Base-by-base conservation (phyloP, 192 early-diverging fungal genomes). In the Backusella westeae region DNA sequence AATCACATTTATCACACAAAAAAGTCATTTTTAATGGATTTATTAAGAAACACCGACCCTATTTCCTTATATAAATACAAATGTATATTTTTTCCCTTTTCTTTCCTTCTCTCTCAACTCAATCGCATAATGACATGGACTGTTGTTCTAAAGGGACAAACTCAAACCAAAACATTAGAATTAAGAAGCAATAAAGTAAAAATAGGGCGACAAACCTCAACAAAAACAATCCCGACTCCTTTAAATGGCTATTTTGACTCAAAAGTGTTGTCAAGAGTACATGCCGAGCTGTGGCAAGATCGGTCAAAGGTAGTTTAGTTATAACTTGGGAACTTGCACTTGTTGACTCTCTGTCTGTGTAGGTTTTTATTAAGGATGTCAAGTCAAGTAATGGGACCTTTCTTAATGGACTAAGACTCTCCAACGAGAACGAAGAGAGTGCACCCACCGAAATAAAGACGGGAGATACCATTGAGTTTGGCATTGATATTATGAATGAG, bases 331-430 rank as follows among this genome's bases (percentile, higher is more conserved):
- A 5, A n/a, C 5, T n/a, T 44, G 15, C 15, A 7, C 46, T 6
- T 49, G 19, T 49, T 69, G 34, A 38, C 36, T 9, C 19, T 69
- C 19, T 41, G 15, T 26, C 12, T 69, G 8, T n/a, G 5, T 63
- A 93, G 90, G 86, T 92, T 4, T 91, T 72, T 73, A 90, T 94
- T 53, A 87, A 89, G 35, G 94, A 95, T 75, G 82, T 91, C 12
- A 90, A 90, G 75, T 93, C 91, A 2, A 90, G 88, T 73, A 95
- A 95, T 73, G 94, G 94, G 10, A 95, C 94, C 0, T 95, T 94
- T 77, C 70, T 95, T 32, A 94, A 95, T 77, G 89, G 87, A 4
- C 78, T 84, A 9, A 80, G 94, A 69, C 82, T 95, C 15, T 89
- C 87, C 59, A 86, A 88, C 4, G 94, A 94, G 75, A 85, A 85